Evolutionary conservation across 257 asterid species (phyloP).

Genomic region (Rhazya stricta): DNA sequence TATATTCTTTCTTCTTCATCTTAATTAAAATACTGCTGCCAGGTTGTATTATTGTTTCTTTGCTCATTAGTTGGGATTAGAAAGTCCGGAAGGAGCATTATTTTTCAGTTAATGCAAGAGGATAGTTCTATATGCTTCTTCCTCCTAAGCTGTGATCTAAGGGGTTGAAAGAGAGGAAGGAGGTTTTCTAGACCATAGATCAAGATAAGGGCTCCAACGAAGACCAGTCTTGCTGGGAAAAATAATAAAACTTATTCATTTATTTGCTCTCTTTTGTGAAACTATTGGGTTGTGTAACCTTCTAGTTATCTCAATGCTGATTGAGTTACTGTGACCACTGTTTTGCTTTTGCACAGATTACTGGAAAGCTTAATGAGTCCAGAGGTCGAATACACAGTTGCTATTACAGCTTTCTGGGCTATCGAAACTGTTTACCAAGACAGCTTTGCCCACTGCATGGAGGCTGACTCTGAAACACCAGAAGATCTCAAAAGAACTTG

Average conservation of each 20-base stretch:
- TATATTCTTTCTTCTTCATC: too few relatives aligned
- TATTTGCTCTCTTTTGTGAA: neutral
- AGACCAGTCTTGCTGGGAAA: neutral
- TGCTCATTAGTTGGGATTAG: neutral
- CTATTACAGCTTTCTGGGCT: constrained; percentile 72
- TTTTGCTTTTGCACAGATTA: constrained; percentile 32
- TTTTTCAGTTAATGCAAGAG: neutral
- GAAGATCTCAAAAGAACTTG: constrained; percentile 68
- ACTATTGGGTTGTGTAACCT: neutral
- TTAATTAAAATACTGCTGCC: neutral
- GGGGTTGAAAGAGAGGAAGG: neutral
- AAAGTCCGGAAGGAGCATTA: neutral
- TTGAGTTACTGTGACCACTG: neutral
- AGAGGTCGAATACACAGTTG: constrained; percentile 58
- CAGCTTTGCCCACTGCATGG: constrained; percentile 80
- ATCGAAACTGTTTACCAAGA: constrained; percentile 77
- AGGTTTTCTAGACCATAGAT: neutral
- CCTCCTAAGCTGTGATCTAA: neutral
- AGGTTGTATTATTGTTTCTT: neutral
- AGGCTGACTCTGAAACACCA: constrained; percentile 52
- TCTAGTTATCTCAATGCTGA: neutral
- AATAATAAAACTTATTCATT: neutral
- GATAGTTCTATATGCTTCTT: neutral
- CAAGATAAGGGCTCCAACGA: neutral
- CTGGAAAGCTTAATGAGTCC: constrained; percentile 54